Base-by-base conservation (phyloP, 116 monocot genomes). In the Posidonia oceanica region DNA sequence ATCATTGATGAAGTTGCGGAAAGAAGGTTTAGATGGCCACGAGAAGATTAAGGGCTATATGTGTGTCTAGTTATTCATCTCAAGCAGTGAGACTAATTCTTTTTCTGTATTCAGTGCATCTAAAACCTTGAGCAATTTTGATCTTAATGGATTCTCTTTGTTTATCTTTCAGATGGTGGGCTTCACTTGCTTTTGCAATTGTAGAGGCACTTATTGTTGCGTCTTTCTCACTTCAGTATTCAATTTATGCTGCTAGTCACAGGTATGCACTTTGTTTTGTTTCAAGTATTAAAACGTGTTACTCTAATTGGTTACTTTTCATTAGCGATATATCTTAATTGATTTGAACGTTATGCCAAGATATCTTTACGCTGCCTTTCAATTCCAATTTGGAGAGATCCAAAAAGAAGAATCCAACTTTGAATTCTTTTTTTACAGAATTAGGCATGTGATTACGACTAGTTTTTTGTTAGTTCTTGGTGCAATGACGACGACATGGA, bases 41-140 rank as follows among this genome's bases (percentile, higher is more conserved):
- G 98, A 98, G 81, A 98, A 93, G 90, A 93, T 99, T 60, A 99
- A 98, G 84, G 81, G 90, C 71, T 93, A 99, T 80, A 93, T 99
- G 98, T 98, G 84, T 83, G 98, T 90, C 63, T 84, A 81, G 64
- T 87, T 84, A 83, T 81, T 74, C 74, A 72, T 90, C 59, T 87
- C 61, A 70, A 82, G 82, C 84, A 73, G 86, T 88, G 82, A 83
- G 81, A 88, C 70, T 66, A 60, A 70, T 66, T 39, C 62, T 79
- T 71, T 71, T 65, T 55, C 66, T 52, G 11, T 65, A 68, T 70
- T 48, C 10, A 18, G 12, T 61, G 20, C 59, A 15, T 59, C 39
- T 12, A 18, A 57, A 57, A 70, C 18, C 39, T 68, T 17, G 18
- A 54, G 17, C 55, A 36, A 56, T 44, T 59, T 53, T 44, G n/a